These are phyloP conservation scores for Lepraria neglecta DNA, from an alignment of 495 filamentous ascomycete species.

Conservation along the genomic window DNA sequence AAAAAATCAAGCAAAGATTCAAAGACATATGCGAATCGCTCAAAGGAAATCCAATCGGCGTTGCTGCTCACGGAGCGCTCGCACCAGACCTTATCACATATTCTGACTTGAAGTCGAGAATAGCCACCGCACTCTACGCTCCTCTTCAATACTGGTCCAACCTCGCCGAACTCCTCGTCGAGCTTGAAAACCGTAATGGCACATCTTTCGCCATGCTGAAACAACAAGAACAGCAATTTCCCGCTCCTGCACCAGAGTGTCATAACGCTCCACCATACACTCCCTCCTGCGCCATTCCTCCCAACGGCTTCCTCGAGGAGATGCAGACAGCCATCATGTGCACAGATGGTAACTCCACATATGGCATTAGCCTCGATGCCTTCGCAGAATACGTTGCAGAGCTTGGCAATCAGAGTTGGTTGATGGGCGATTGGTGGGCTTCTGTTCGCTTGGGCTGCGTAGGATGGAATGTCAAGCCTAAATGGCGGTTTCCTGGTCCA, in stretches of 20 bases:
- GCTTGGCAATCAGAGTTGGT: conserved; percentile 33
- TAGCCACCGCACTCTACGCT: conserved; percentile 32
- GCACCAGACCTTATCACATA: conserved; percentile 41
- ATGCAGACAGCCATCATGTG: conserved; percentile 43
- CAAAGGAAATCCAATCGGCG: conserved; percentile 42
- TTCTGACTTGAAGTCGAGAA: conserved; percentile 37
- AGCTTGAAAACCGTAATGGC: background rate
- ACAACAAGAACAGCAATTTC: conserved; percentile 2
- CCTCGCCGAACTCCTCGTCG: conserved; percentile 13
- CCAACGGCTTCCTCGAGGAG: background rate
- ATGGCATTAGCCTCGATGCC: conserved; percentile 30
- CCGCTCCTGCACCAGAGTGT: background rate
- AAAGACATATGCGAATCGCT: conserved; percentile 36
- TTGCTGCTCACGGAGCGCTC: conserved; percentile 33
- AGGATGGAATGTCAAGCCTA: conserved; percentile 50
- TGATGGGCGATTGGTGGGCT: conserved; percentile 52
- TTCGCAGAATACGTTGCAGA: conserved; percentile 37
- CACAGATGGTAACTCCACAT: conserved; percentile 37
- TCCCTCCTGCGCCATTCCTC: conserved; percentile 4
- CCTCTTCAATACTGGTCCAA: conserved; percentile 16
- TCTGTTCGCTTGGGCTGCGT: conserved; percentile 50
- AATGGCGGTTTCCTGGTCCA: conserved; percentile 45
- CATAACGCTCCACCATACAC: conserved; percentile 5
- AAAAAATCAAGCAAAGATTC: conserved; percentile 39
- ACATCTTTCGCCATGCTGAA: conserved; percentile 11